Evolutionary conservation across 1,139 yeast genomes (phyloP).

Genomic region (Candida tetrigidarum): DNA sequence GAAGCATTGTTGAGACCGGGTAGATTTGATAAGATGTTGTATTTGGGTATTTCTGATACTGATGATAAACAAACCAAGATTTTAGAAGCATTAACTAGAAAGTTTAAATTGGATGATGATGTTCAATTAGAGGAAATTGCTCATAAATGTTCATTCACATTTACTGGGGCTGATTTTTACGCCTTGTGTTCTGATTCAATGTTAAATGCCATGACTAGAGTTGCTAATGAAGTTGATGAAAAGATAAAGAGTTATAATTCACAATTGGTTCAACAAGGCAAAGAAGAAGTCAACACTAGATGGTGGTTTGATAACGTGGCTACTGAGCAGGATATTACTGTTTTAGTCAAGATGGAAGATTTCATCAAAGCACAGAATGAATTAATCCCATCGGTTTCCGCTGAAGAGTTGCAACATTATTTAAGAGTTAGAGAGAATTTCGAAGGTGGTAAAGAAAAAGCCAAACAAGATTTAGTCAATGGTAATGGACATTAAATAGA

Average conservation of each 20-base stretch:
- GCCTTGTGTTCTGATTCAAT: slow-evolving; percentile 95
- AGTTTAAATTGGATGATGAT: slow-evolving; percentile 64
- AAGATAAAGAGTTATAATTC: slow-evolving; percentile 61
- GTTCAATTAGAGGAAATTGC: slow-evolving; percentile 70
- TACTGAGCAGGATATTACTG: slow-evolving; percentile 65
- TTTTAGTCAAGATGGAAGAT: slow-evolving; percentile 70
- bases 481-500: slow-evolving; percentile 8
- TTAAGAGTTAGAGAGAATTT: slow-evolving; percentile 75
- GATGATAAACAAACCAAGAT: slow-evolving; percentile 87
- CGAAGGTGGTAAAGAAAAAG: slow-evolving; percentile 57
- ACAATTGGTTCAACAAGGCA: slow-evolving; percentile 28
- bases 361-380: slow-evolving; percentile 74
- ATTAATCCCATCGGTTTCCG: slow-evolving; percentile 83
- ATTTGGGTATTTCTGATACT: slow-evolving; percentile 91
- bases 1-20: slow-evolving; percentile 96
- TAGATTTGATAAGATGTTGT: slow-evolving; percentile 92
- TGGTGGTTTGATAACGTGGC: slow-evolving; percentile 95
- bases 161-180: slow-evolving; percentile 97
- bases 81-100: slow-evolving; percentile 85
- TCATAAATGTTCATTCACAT: slow-evolving; percentile 77
- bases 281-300: slow-evolving; percentile 58
- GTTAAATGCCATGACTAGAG: slow-evolving; percentile 93
- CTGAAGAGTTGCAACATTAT: slow-evolving; percentile 85
- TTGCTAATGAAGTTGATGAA: slow-evolving; percentile 74
- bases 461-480: slow-evolving; percentile 18